phyloP scores from a whole-genome alignment of 139 green algal genomes.

The Chlamydomonas schloesseri region DNA sequence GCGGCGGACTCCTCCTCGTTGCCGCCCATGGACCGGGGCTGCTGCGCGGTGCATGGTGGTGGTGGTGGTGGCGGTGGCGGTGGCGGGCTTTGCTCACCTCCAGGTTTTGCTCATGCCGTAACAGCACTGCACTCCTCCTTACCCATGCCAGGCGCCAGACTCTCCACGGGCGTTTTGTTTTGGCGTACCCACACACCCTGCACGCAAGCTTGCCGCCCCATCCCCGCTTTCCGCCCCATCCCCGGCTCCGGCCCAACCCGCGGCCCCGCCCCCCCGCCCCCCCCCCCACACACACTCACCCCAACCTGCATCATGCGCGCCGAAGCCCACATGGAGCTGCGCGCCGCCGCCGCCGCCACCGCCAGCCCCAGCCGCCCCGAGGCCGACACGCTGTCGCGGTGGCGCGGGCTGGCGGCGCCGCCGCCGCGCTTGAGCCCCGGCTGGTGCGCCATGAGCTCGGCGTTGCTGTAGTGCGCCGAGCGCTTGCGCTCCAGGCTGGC shows the following conservation, averaged over 20 bases:
- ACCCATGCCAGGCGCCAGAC: too few relatives aligned
- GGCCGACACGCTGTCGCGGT: not conserved
- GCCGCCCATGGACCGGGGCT: not conserved
- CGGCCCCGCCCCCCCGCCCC: not conserved
- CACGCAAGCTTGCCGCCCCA: too few relatives aligned
- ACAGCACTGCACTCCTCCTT: too few relatives aligned
- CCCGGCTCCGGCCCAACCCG: not conserved
- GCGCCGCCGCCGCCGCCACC: conserved; percentile 7
- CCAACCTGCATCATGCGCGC: not conserved
- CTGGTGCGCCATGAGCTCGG: not conserved
- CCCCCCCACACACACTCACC: not conserved
- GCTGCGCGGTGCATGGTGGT: not conserved
- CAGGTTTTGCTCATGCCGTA: too few relatives aligned
- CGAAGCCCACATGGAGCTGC: not conserved
- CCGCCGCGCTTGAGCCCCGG: not conserved
- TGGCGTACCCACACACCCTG: too few relatives aligned
- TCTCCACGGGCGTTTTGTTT: too few relatives aligned
- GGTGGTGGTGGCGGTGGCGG: too few relatives aligned
- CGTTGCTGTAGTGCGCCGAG: not conserved
- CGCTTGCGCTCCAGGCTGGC: conserved; percentile 21
- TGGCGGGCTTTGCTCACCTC: too few relatives aligned
- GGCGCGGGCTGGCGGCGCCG: not conserved
- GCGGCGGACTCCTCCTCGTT: not conserved
- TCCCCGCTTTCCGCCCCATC: not conserved
- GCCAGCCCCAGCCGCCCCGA: conserved; percentile 5